Base-by-base conservation (phyloP, 768 basidiomycete genomes). In the Amanita thiersii region DNA sequence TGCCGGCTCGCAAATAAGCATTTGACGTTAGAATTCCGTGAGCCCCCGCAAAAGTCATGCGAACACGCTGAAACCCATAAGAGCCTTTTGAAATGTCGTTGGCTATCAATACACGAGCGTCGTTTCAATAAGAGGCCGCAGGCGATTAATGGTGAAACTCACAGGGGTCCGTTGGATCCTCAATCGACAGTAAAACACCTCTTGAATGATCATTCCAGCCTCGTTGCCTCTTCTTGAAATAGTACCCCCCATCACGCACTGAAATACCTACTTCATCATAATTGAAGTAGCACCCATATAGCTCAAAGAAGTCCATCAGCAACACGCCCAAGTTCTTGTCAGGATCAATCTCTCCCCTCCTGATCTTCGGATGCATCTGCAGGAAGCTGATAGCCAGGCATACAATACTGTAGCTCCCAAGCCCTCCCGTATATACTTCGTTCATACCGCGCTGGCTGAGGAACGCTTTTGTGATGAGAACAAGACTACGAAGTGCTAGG, bases 301-400 rank as follows among this genome's bases (percentile, higher is more conserved):
- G 69, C 67, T 98, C 93, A 55, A 98, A 96, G 57, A 98, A 97
- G 61, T 99, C 96, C 70, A 97, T 77, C 33, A 96, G 73, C 41
- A 99, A 65, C n/a, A 93, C 86, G 1, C 96, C 96, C 7, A 98
- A 69, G 54, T 98, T 98, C 52, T 75, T 69, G 50, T 81, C 78
- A 0, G 91, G 78, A 51, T 93, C 80, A 20, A 99, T 88, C 60
- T 93, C 88, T 0, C 80, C 86, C 41, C 77, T 62, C 29, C 93
- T 80, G 46, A 98, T 79, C 59, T 93, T 94, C 1, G 96, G 96
- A 52, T 99, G 96, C 73, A 96, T 88, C 72, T 98, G 96, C 36
- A 99, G 67, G 58, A 99, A 99, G 59, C 80, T 89, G 50, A 97
- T 77, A 8, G 85, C 91, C 43, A 99, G 61, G 58, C 89, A 96